Evolutionary conservation across 1,284 basidiomycete genomes (phyloP).

Genomic region (Apiotrichum sp.): DNA sequence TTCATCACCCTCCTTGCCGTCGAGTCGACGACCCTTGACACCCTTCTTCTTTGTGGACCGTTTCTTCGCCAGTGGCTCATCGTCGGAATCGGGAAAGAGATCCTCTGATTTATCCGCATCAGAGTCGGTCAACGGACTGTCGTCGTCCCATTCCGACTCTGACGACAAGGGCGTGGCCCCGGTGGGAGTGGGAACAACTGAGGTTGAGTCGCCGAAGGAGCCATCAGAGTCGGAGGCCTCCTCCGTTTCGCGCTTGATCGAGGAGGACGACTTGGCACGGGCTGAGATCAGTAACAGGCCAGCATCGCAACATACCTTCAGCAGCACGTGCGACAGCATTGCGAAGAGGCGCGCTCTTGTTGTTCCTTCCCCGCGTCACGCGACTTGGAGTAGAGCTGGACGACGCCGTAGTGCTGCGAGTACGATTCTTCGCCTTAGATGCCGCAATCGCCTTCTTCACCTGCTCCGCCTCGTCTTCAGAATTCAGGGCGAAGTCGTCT

Average conservation of each 20-base stretch:
- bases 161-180: not conserved
- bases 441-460: slow-evolving; percentile 17
- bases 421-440: slow-evolving; percentile 1
- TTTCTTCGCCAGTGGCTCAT: not conserved
- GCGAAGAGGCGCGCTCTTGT: slow-evolving; percentile 13
- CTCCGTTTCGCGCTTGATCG: not conserved
- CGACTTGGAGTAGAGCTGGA: not conserved
- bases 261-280: not conserved
- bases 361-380: not conserved
- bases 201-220: too few species aligned
- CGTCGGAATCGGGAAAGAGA: too few species aligned
- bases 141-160: too few species aligned
- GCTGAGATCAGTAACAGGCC: not conserved
- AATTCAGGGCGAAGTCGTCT: slow-evolving; percentile 27
- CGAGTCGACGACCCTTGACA: slow-evolving; percentile 15
- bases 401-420: not conserved
- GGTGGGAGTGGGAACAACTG: not conserved
- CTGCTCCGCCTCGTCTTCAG: slow-evolving; percentile 27
- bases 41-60: slow-evolving; percentile 5
- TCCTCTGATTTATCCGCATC: too few species aligned
- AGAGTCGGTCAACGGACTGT: too few species aligned
- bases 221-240: not conserved
- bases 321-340: slow-evolving; percentile 9
- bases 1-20: slow-evolving; percentile 15
- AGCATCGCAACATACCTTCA: slow-evolving; percentile 4